A percentile compares a stretch with the other conserved stretches of the same genome.
Conservation (phyloP, 2,329 filamentous ascomycete species). For the Pezicula carpinea region DNA sequence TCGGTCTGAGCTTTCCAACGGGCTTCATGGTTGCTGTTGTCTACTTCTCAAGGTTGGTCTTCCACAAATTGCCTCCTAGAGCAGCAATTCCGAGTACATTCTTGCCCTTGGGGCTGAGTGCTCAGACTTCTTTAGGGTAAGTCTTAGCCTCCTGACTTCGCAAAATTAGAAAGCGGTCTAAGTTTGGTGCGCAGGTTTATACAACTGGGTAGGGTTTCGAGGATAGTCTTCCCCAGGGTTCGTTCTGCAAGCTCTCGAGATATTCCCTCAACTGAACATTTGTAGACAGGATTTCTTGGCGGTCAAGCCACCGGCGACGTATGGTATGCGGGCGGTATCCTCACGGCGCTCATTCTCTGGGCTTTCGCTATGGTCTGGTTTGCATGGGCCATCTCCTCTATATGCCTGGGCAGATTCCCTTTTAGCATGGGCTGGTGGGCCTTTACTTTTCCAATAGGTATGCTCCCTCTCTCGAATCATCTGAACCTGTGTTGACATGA, state of each 20-base stretch:
- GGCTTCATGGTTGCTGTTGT: slow-evolving; percentile 57
- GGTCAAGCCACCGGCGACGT: slow-evolving; percentile 1
- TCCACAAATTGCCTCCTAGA: slow-evolving; percentile 47
- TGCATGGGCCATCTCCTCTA: slow-evolving; percentile 35
- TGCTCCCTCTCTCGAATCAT: slow-evolving; percentile 32
- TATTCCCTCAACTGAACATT: background rate
- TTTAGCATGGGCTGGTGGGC: slow-evolving; percentile 47
- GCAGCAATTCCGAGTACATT: slow-evolving; percentile 1
- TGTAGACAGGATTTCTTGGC: background rate
- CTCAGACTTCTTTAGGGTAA: slow-evolving; percentile 3
- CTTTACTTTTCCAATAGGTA: slow-evolving; percentile 43
- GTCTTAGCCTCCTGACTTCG: background rate
- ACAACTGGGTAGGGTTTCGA: slow-evolving; percentile 3
- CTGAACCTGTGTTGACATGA: background rate
- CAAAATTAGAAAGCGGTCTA: background rate
- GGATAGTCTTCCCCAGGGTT: background rate
- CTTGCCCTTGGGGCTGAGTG: slow-evolving; percentile 1
- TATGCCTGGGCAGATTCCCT: slow-evolving; percentile 33
- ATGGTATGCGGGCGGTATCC: slow-evolving; percentile 8
- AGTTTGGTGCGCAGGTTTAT: background rate
- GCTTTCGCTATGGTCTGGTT: slow-evolving; percentile 41
- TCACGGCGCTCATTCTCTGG: slow-evolving; percentile 39
- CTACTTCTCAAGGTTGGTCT: slow-evolving; percentile 62
- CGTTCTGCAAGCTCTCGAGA: background rate
- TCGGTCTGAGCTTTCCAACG: slow-evolving; percentile 57